Percentiles rank a stretch among this genome's conserved stretches.
Evolutionary conservation across 1,284 basidiomycete genomes (phyloP).

Genomic region (Marasmius tenuissimus): DNA sequence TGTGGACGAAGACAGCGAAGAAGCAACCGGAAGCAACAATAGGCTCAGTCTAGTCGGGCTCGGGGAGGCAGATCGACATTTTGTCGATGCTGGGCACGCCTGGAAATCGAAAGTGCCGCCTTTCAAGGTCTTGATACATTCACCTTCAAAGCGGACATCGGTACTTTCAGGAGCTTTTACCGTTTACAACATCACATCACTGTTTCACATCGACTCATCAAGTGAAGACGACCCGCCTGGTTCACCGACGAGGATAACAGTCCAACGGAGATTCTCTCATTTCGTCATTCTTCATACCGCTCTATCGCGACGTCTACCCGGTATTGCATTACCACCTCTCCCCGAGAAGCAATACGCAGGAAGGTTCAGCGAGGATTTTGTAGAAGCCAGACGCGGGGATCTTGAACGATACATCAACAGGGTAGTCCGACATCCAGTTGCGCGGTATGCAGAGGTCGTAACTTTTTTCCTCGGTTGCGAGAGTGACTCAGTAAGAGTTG

Average conservation of each 20-base stretch:
- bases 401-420: constrained; percentile 75
- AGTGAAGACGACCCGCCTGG: constrained; percentile 26
- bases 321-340: constrained; percentile 76
- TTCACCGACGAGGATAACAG: constrained; percentile 60
- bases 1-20: constrained; percentile 31
- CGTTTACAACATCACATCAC: constrained; percentile 74
- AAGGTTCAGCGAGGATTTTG: constrained; percentile 76
- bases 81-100: constrained; percentile 68
- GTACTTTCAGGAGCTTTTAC: constrained; percentile 73
- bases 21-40: constrained; percentile 24
- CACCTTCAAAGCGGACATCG: constrained; percentile 70
- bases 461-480: constrained; percentile 80
- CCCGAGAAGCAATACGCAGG: constrained; percentile 85
- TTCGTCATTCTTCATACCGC: constrained; percentile 78
- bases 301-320: constrained; percentile 64
- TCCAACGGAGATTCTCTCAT: constrained; percentile 81
- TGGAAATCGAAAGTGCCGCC: constrained; percentile 75
- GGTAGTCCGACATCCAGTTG: constrained; percentile 76
- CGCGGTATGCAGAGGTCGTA: constrained; percentile 77
- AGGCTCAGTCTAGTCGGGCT: constrained; percentile 35
- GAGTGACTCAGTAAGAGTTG: constrained; percentile 57
- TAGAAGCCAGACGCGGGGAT: constrained; percentile 79
- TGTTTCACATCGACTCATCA: constrained; percentile 47
- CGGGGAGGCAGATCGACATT: constrained; percentile 67
- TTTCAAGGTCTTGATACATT: constrained; percentile 77